phyloP scores from a whole-genome alignment of 2,329 filamentous ascomycete species.

The Penicillium frequentans region DNA sequence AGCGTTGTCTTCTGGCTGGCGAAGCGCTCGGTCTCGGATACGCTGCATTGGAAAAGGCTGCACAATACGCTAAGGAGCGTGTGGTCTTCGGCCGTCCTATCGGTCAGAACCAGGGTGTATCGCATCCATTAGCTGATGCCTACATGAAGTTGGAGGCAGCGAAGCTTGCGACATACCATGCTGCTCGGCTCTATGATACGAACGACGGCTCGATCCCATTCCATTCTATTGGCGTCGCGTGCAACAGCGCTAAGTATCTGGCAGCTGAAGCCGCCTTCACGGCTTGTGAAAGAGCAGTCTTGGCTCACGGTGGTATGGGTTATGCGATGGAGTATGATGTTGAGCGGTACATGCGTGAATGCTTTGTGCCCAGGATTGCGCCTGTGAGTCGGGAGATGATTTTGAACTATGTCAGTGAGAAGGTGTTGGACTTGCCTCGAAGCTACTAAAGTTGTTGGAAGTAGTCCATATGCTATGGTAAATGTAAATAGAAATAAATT shows the following conservation, averaged over 20 bases:
- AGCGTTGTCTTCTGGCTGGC: conserved; percentile 72
- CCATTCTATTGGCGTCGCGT: conserved; percentile 62
- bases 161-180: conserved; percentile 62
- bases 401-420: conserved; percentile 47
- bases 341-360: conserved; percentile 60
- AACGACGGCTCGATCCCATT: conserved; percentile 44
- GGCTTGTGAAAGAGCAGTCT: conserved; percentile 58
- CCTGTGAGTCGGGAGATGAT: conserved; percentile 58
- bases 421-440: conserved; percentile 43
- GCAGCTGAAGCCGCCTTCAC: conserved; percentile 62
- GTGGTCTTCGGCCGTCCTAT: conserved; percentile 61
- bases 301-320: conserved; percentile 63
- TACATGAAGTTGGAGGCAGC: conserved; percentile 64
- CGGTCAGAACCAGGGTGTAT: conserved; percentile 60
- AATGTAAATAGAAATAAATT: too few relatives aligned
- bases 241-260: conserved; percentile 69
- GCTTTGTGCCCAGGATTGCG: conserved; percentile 60
- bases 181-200: conserved; percentile 58
- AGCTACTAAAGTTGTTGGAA: conserved; percentile 36
- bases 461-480: background rate
- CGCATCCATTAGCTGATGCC: conserved; percentile 59
- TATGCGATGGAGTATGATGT: conserved; percentile 65
- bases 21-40: conserved; percentile 81
- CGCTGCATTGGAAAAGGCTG: conserved; percentile 63
- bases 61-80: conserved; percentile 64